Conservation (phyloP, 352 stramenopile species). For the Pythium dissimile region DNA sequence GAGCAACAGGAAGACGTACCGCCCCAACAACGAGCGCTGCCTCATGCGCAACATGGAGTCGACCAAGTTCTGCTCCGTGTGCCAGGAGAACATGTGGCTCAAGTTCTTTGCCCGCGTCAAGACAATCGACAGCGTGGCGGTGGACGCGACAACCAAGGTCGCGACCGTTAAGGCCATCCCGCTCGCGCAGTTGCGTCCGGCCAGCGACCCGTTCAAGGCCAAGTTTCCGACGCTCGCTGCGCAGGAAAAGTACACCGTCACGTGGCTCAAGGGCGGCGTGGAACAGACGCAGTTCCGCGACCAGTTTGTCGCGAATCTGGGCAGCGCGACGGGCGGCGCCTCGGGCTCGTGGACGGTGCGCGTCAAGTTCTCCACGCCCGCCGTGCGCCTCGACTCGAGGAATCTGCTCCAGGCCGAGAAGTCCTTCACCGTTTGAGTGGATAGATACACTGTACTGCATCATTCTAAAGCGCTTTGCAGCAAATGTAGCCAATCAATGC, state of each 20-base stretch:
- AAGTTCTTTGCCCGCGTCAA: conserved; percentile 22
- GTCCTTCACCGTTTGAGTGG: background rate
- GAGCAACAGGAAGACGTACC: conserved; percentile 22
- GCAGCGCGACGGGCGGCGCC: background rate
- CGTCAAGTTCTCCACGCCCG: background rate
- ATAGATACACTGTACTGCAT: background rate
- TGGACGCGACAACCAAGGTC: background rate
- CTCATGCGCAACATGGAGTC: conserved; percentile 35
- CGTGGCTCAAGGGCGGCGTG: background rate
- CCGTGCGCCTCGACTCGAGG: background rate
- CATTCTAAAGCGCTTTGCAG: too few species aligned
- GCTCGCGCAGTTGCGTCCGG: conserved; percentile 12
- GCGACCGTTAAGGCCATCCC: conserved; percentile 21
- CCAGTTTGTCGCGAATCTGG: background rate
- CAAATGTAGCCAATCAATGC: conserved; percentile 11
- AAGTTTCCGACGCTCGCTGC: background rate
- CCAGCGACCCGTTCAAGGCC: conserved; percentile 4
- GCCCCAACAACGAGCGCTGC: conserved; percentile 28
- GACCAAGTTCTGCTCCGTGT: conserved; percentile 28
- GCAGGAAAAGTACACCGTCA: background rate
- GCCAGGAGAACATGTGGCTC: conserved; percentile 30
- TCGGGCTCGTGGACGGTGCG: background rate
- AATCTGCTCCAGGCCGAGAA: conserved; percentile 2
- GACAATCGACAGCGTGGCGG: conserved; percentile 23
- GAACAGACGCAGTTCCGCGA: background rate